Base-by-base conservation (phyloP, 2,329 filamentous ascomycete genomes). In the Colletotrichum salicis region DNA sequence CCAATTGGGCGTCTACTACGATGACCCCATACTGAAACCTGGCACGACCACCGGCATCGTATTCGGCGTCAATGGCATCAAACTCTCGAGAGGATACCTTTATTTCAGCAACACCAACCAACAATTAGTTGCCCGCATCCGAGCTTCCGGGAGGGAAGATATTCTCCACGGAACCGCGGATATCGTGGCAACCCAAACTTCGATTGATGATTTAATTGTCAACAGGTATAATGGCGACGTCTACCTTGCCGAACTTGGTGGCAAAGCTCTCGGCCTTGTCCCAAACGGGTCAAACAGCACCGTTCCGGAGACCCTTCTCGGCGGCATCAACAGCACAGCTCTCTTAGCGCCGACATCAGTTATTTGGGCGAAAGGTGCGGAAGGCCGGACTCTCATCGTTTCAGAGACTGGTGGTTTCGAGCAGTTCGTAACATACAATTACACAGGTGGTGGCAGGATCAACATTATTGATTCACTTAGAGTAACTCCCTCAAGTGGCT, bases 51-150 rank as follows among this genome's bases (percentile, higher is more conserved):
- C 12, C 52, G 52, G 22, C 22, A 13, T 55, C 13, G 52, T 55
- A 55, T 55, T 76, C 7, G 76, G 75, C 3, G 67, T 76, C 61
- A 76, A 77, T 33, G 75, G 76, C 15, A 56, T 77, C 56, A 64
- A 74, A 31, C 58, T 73, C 27, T 33, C 63, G 31, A 33, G 56
- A 5, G 70, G 66, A 2, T 75, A 75, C 62, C 37, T 78, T 15
- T 78, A 78, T 70, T 70, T 76, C 33, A 76, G 73, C 33, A 75
- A 74, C 54, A 73, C 74, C 29, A 59, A 59, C 27, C 56, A 59
- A 35, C 56, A 59, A 29, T 15, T 35, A 31, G 24, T 45, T 33
- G 41, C 41, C 15, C 15, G 15, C 8, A 15, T 48, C 6, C 7
- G 19, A 48, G 41, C 19, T 48, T 48, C 41, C 8, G 41, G 41